A percentile compares a stretch with the other conserved stretches of the same genome.
Conservation (phyloP, 202 grass and related monocot species). For the Hordeum pubiflorum region DNA sequence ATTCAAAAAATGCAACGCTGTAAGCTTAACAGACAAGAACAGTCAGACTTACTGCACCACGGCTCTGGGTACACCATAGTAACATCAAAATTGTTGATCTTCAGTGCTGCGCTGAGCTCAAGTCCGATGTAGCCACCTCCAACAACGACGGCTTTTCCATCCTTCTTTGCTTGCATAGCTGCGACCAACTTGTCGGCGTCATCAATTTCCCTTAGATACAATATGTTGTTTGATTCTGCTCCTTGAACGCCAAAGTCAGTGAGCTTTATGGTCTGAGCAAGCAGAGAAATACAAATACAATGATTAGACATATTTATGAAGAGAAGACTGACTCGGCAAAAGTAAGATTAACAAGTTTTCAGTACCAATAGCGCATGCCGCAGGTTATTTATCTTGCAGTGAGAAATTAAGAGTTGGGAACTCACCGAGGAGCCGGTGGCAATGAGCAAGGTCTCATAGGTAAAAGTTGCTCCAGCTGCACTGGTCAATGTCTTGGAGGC, state of each 20-base stretch:
- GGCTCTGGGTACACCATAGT: constrained; percentile 96
- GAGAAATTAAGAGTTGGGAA: background rate
- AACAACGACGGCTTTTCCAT: constrained; percentile 74
- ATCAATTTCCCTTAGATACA: constrained; percentile 70
- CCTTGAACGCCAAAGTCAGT: constrained; percentile 85
- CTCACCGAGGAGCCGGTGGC: constrained; percentile 82
- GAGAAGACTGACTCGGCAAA: background rate
- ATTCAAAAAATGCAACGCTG: background rate
- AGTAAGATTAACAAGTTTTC: background rate
- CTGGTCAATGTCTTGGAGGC: constrained; percentile 57
- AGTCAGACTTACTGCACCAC: constrained; percentile 83
- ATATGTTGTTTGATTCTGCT: constrained; percentile 77
- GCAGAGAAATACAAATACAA: background rate
- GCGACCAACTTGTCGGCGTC: constrained; percentile 81
- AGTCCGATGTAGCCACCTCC: constrained; percentile 97
- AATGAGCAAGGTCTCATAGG: constrained; percentile 70
- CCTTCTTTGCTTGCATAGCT: constrained; percentile 80
- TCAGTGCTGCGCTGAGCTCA: constrained; percentile 73
- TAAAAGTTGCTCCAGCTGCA: constrained; percentile 45
- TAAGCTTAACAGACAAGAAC: background rate
- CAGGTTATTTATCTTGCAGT: background rate
- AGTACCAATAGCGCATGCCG: background rate
- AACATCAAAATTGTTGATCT: constrained; percentile 84
- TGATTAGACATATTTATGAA: background rate
- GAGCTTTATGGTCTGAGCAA: constrained; percentile 64